Percentiles rank a stretch among this genome's conserved stretches.
phyloP scores from a whole-genome alignment of 2,329 filamentous ascomycete genomes.

The Calonectria naviculata region DNA sequence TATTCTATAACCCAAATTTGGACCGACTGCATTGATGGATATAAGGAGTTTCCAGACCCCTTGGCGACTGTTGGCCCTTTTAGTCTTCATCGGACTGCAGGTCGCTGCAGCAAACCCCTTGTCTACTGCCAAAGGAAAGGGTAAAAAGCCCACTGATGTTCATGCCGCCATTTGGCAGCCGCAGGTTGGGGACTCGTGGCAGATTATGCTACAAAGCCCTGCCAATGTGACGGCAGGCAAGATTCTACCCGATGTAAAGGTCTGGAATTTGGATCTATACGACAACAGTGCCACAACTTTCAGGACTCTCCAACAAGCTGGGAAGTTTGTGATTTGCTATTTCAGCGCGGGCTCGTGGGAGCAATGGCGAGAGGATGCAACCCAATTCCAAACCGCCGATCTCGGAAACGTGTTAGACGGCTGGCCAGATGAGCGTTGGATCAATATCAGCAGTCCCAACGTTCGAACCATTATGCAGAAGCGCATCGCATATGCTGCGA shows the following conservation, averaged over 20 bases:
- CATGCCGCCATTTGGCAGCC: constrained; percentile 61
- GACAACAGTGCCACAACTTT: constrained; percentile 59
- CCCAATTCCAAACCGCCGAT: constrained; percentile 64
- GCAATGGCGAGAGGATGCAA: constrained; percentile 67
- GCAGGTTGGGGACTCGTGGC: constrained; percentile 64
- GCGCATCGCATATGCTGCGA: constrained; percentile 68
- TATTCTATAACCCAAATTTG: no score
- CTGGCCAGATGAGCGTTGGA: constrained; percentile 76
- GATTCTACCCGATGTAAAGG: constrained; percentile 58
- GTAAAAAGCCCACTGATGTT: not conserved
- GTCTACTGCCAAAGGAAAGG: not conserved
- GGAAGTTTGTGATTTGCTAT: constrained; percentile 77
- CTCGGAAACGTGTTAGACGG: constrained; percentile 69
- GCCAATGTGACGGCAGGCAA: constrained; percentile 55
- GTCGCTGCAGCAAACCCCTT: not conserved
- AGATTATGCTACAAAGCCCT: constrained; percentile 66
- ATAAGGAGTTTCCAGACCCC: not conserved
- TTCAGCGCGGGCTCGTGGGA: constrained; percentile 80
- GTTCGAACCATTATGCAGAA: constrained; percentile 74
- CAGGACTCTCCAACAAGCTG: constrained; percentile 65
- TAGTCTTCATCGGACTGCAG: not conserved
- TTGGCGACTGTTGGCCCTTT: not conserved
- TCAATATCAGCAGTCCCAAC: constrained; percentile 66
- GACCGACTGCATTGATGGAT: not conserved
- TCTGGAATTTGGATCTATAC: constrained; percentile 64